phyloP scores from a whole-genome alignment of 2,329 filamentous ascomycete species.

The Stagonosporopsis cucurbitacearum region DNA sequence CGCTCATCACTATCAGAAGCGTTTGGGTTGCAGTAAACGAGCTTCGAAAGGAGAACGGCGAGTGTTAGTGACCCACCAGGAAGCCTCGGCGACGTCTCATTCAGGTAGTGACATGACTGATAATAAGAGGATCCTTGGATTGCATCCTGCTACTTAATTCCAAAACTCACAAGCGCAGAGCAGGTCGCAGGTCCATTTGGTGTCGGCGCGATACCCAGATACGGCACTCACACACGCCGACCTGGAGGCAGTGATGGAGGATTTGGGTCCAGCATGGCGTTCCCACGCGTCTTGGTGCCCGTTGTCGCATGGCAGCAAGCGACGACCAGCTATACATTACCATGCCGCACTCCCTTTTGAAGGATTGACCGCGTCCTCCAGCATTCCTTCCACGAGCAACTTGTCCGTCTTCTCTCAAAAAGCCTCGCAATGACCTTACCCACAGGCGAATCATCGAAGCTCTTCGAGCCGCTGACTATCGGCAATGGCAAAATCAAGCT shows the following conservation, averaged over 20 bases:
- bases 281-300: slow-evolving; percentile 2
- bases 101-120: slow-evolving; percentile 1
- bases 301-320: slow-evolving; percentile 12
- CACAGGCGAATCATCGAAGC: slow-evolving; percentile 32
- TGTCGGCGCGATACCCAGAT: slow-evolving; percentile 1
- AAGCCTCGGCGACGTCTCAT: background rate
- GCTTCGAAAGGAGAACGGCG: background rate
- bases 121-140: background rate
- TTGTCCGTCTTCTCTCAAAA: background rate
- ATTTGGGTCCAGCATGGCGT: background rate
- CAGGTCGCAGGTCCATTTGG: background rate
- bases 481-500: slow-evolving; percentile 43
- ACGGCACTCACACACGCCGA: background rate
- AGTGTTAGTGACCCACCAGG: slow-evolving; percentile 6
- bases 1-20: slow-evolving; percentile 3
- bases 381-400: background rate
- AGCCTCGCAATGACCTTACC: background rate
- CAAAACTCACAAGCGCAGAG: background rate
- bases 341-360: background rate
- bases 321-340: slow-evolving; percentile 3
- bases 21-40: background rate
- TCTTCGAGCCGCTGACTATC: slow-evolving; percentile 44
- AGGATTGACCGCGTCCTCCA: background rate
- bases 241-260: background rate
- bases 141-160: background rate